phyloP scores from a whole-genome alignment of 805 yeast species.

The Wickerhamomyces chaumierensis region DNA sequence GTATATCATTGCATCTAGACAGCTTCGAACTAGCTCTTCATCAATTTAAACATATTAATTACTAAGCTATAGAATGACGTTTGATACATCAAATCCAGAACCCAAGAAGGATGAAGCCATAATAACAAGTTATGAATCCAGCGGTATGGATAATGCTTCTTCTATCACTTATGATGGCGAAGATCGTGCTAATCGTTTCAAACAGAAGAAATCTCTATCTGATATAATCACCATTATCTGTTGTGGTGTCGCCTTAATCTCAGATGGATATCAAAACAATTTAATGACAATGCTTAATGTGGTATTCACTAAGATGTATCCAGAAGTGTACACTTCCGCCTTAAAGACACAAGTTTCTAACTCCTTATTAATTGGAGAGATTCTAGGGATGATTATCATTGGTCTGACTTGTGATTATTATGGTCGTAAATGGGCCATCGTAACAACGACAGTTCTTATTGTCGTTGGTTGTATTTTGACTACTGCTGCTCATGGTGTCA shows the following conservation, averaged over 20 bases:
- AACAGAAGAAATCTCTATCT: too few relatives aligned
- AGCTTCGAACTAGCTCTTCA: too few relatives aligned
- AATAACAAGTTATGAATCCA: too few relatives aligned
- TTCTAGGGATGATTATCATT: conserved; percentile 47
- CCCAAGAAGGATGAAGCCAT: too few relatives aligned
- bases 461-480: conserved; percentile 46
- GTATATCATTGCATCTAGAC: too few relatives aligned
- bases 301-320: conserved; percentile 11
- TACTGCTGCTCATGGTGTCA: conserved; percentile 46
- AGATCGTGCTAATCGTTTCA: too few relatives aligned
- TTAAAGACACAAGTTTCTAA: conserved; percentile 23
- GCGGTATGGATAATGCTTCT: too few relatives aligned
- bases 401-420: conserved; percentile 48
- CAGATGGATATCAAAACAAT: conserved; percentile 20
- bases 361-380: conserved; percentile 42
- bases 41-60: too few relatives aligned
- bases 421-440: conserved; percentile 51
- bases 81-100: too few relatives aligned
- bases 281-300: conserved; percentile 18
- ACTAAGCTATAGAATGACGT: too few relatives aligned
- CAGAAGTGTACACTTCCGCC: conserved; percentile 6
- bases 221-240: too few relatives aligned
- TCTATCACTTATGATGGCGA: too few relatives aligned
- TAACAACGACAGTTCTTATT: conserved; percentile 45
- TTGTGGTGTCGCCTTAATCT: conserved; percentile 16